Evolutionary conservation across 2,329 filamentous ascomycete genomes (phyloP).

Genomic region (Pseudonectria foliicola): DNA sequence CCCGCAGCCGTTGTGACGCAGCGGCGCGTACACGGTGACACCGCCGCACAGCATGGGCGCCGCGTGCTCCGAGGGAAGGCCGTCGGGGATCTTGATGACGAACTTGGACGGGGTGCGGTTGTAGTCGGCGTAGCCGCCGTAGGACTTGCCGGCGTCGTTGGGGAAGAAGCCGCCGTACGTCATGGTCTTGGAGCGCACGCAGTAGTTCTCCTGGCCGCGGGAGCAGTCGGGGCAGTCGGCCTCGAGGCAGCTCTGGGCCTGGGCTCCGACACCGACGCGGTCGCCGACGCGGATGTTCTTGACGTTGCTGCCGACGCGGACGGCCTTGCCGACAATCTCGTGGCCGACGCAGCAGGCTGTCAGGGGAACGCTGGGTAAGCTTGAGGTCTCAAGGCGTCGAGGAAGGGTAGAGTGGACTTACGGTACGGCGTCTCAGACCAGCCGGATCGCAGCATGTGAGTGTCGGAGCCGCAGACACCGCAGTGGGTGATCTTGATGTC

Average conservation of each 20-base stretch:
- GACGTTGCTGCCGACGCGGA: slow-evolving; percentile 43
- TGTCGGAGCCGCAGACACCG: slow-evolving; percentile 55
- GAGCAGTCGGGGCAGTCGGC: slow-evolving; percentile 35
- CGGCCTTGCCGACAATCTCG: slow-evolving; percentile 55
- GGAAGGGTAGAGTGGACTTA: slow-evolving; percentile 16
- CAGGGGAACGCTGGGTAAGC: slow-evolving; percentile 6
- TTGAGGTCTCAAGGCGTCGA: slow-evolving; percentile 3
- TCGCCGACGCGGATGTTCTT: slow-evolving; percentile 51
- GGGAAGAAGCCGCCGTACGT: slow-evolving; percentile 48
- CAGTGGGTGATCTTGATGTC: slow-evolving; percentile 60
- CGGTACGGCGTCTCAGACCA: slow-evolving; percentile 36
- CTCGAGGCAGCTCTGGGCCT: slow-evolving; percentile 46
- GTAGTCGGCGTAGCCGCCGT: slow-evolving; percentile 41
- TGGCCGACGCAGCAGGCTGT: slow-evolving; percentile 51
- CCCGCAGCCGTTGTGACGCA: slow-evolving; percentile 54
- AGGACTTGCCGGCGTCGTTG: slow-evolving; percentile 32
- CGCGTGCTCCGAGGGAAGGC: slow-evolving; percentile 30
- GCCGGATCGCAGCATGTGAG: slow-evolving; percentile 50
- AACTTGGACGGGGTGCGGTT: slow-evolving; percentile 35
- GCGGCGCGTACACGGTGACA: slow-evolving; percentile 57
- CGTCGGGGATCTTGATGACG: slow-evolving; percentile 38
- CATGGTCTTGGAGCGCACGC: slow-evolving; percentile 28
- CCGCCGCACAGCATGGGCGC: slow-evolving; percentile 65
- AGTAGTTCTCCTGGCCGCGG: slow-evolving; percentile 35
- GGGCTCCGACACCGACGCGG: slow-evolving; percentile 56